phyloP scores from a whole-genome alignment of 176 grass and related monocot genomes.

The Calamus simplicifolius region DNA sequence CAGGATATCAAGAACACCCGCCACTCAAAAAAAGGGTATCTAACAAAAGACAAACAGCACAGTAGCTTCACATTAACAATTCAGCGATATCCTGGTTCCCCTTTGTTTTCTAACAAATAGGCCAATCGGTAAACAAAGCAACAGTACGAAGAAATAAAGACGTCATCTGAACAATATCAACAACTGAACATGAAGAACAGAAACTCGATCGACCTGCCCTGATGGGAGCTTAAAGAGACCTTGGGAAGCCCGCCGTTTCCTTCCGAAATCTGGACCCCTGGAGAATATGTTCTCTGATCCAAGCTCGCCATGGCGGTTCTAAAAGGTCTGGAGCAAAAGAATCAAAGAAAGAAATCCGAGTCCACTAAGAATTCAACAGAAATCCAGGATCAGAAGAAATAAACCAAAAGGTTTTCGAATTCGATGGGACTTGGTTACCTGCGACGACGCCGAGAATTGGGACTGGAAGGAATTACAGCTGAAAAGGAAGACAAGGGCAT shows the following conservation, averaged over 20 bases:
- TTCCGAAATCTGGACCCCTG: conserved; percentile 56
- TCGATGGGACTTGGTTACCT: neutral
- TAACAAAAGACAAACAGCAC: too few species aligned
- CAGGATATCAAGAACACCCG: too few species aligned
- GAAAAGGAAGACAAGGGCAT: neutral
- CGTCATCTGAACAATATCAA: neutral
- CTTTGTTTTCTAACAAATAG: neutral
- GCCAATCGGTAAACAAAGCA: neutral
- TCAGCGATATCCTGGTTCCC: too few species aligned
- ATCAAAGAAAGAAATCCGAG: neutral
- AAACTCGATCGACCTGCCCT: conserved; percentile 52
- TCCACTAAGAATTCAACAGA: neutral
- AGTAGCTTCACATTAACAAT: too few species aligned
- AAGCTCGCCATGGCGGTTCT: conserved; percentile 44
- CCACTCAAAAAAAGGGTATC: too few species aligned
- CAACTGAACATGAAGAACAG: neutral
- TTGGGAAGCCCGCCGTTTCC: conserved; percentile 74
- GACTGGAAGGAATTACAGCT: neutral
- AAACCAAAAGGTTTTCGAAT: too few species aligned
- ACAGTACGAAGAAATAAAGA: neutral
- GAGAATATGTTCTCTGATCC: conserved; percentile 53
- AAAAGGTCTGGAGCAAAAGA: conserved; percentile 31
- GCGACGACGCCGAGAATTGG: neutral
- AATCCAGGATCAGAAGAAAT: too few species aligned
- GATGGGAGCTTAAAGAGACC: conserved; percentile 57